Base-by-base conservation (phyloP, 179 eudicot species). In the Corrigiola litoralis region DNA sequence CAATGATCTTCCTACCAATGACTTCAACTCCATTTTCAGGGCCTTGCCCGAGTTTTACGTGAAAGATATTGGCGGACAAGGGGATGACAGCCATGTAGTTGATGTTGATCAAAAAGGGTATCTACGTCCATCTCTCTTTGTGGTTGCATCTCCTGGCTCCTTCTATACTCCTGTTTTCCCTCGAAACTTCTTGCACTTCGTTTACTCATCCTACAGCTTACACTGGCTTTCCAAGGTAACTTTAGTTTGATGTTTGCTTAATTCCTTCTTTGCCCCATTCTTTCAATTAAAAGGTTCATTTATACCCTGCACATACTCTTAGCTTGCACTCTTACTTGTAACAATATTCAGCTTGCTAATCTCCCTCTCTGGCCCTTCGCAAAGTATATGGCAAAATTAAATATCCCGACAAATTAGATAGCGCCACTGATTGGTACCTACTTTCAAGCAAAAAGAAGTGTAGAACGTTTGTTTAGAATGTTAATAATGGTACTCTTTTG, bases 141-240 rank as follows among this genome's bases (percentile, higher is more conserved):
- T 90, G 21, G 87, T 88, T 4, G 97, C 75, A 18, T 80, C 77
- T 57, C 92, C 97, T 2, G 95, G 97, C n/a, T 64, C 87, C 0
- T 90, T 90, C 48, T 90, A 91, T 67, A 84, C 72, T n/a, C 80
- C 87, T 41, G 58, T 91, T 20, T 88, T 89, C 65, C 96, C 90
- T 0, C 68, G 70, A 14, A 59, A 77, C 14, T 76, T 75, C 80
- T 73, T 85, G 82, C 92, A 90, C 75, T 90, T 90, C 56, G 65
- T 82, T 34, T 80, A 88, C 67, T 85, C 97, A 27, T 84, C 84
- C 60, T 80, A 82, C 66, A 81, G 92, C 65, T 72, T 90, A 54
- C 91, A 85, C 79, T 92, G 91, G 91, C 87, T 87, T 25, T 89
- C 95, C 0, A 84, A 67, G 88, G 96, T 89, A 72, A 29, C 36